Evolutionary conservation across 108 stramenopile species (phyloP), one percentile per base, ranked within the genome.

Genomic region (Schizochytrium sp.): DNA sequence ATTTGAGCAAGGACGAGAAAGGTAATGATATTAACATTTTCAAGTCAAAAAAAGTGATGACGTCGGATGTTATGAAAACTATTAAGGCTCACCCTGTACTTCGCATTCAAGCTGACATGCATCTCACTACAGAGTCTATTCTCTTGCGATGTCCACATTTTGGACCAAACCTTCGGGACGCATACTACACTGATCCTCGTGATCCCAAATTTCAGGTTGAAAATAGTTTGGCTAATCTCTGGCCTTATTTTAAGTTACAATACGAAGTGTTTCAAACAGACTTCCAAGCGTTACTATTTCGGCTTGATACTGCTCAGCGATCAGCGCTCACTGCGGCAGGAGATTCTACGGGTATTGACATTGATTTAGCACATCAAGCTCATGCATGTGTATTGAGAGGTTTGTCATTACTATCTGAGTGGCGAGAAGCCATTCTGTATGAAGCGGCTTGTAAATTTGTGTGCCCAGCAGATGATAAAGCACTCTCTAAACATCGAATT

Each of bases 21-120:
- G 72, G 72, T 56, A 87, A 90, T 3, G 56, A 10, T 3, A 89
- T 90, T 72, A 91, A 91, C 19, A 88, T 72, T 64, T 90, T 91
- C 89, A 91, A 91, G 69, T 88, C 64, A 53, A 91, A 90, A 90
- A 89, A 89, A 50, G 3, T 92, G 8, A 88, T 90, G 46, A 44
- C 72, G 42, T 45, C 76, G 61, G 87, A 88, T 13, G 4, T 92
- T 61, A 88, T 91, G 3, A 13, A 53, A 41, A 41, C 91, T 40
- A 46, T 90, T 56, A 57, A 90, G 45, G 15, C 49, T 50, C 64
- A 91, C 88, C 88, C 90, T 19, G 92, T 92, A 60, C 61, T 89
- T 38, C 92, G 90, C 3, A 55, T 90, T 69, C 87, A 45, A 72
- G 90, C 17, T 4, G 89, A 90, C 60, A 87, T 90, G 64, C 15